These are phyloP conservation scores for Fomitopsis schrenkii DNA, from an alignment of 1,284 basidiomycete genomes.

Conservation along the genomic window DNA sequence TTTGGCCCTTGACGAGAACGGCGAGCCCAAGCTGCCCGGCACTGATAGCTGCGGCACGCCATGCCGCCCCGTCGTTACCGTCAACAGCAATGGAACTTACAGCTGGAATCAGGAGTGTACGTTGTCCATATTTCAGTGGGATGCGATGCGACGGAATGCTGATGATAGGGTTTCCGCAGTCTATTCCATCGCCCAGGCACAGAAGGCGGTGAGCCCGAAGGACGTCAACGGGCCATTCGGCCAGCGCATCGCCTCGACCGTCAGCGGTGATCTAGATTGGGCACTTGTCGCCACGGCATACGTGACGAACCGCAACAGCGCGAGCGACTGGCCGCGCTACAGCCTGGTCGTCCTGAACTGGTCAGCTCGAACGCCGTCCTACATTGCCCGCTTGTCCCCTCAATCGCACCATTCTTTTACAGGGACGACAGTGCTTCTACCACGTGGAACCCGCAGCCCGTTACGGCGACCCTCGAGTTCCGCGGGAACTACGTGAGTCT, in stretches of 20 bases:
- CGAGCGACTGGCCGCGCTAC: constrained; percentile 59
- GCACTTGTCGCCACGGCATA: constrained; percentile 61
- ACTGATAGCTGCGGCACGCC: constrained; percentile 58
- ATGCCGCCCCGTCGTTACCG: constrained; percentile 61
- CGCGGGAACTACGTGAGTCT: constrained; percentile 54
- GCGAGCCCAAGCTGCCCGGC: constrained; percentile 61
- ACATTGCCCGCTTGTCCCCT: constrained; percentile 4
- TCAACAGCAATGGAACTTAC: constrained; percentile 61
- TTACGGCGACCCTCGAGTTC: constrained; percentile 67
- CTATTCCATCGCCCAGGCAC: constrained; percentile 71
- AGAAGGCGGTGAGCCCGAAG: constrained; percentile 66
- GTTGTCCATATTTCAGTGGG: constrained; percentile 17
- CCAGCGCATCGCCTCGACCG: constrained; percentile 58
- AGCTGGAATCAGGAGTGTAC: constrained; percentile 68
- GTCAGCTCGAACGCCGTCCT: constrained; percentile 15
- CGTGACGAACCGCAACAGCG: constrained; percentile 50
- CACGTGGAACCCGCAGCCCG: constrained; percentile 57
- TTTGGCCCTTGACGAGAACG: constrained; percentile 57
- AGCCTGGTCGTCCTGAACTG: constrained; percentile 67
- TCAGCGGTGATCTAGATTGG: constrained; percentile 55
- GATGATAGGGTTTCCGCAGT: constrained; percentile 33
- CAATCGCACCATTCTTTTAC: background rate
- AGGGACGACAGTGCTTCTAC: constrained; percentile 50
- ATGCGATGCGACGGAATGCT: background rate
- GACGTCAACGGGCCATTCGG: constrained; percentile 66